These are phyloP conservation scores for Aspergillus piperis DNA, from an alignment of 2,329 filamentous ascomycete species.

Conservation along the genomic window DNA sequence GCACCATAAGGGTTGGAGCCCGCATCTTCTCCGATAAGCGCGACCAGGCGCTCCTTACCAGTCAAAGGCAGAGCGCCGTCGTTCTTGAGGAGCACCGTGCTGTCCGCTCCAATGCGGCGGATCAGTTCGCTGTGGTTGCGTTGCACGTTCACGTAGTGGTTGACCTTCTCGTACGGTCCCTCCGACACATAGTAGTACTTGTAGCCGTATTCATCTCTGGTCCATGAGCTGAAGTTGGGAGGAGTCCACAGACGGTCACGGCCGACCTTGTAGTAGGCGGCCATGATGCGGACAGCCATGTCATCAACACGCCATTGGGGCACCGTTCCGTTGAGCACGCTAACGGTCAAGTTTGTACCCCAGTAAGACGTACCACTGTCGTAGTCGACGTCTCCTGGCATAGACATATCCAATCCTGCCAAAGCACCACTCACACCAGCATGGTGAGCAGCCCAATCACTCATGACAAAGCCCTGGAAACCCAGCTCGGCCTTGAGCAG, in stretches of 20 bases:
- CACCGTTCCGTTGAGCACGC: constrained; percentile 84
- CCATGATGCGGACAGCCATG: constrained; percentile 80
- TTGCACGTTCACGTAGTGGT: constrained; percentile 83
- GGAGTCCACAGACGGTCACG: constrained; percentile 54
- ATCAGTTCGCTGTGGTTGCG: constrained; percentile 71
- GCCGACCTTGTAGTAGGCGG: constrained; percentile 65
- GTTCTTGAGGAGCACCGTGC: constrained; percentile 90
- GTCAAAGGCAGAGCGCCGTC: constrained; percentile 72
- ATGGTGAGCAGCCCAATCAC: constrained; percentile 78
- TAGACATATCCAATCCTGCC: constrained; percentile 76
- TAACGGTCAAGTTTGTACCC: constrained; percentile 84
- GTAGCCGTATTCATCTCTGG: constrained; percentile 70
- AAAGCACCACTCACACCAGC: constrained; percentile 66
- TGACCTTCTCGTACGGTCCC: constrained; percentile 65
- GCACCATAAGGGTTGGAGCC: constrained; percentile 72
- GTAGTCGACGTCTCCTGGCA: constrained; percentile 81
- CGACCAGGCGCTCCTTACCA: constrained; percentile 70
- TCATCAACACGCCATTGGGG: constrained; percentile 87
- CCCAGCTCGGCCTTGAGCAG: constrained; percentile 71
- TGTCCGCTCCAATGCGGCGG: constrained; percentile 74
- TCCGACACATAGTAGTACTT: constrained; percentile 64
- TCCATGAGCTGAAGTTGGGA: constrained; percentile 91
- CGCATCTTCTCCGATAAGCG: constrained; percentile 80
- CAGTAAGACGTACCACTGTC: constrained; percentile 72
- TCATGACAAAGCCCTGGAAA: constrained; percentile 71